Evolutionary conservation across 768 basidiomycete genomes (phyloP).

Genomic region (Suillus weaverae): DNA sequence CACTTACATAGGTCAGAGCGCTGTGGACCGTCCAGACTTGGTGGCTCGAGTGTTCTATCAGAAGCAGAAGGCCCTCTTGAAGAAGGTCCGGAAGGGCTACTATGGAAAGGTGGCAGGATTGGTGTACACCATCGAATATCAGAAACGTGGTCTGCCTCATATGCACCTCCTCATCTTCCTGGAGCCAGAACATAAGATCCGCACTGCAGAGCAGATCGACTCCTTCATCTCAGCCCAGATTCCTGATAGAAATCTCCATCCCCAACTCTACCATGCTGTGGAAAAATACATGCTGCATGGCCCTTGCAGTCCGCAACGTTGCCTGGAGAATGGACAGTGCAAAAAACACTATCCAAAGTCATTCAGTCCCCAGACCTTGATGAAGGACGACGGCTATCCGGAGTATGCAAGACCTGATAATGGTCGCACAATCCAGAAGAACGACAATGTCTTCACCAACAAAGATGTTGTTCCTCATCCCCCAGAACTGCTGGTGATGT

Average conservation of each 20-base stretch:
- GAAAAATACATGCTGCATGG: constrained; percentile 46
- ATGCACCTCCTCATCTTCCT: constrained; percentile 52
- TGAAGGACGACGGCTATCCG: constrained; percentile 44
- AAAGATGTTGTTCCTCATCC: constrained; percentile 43
- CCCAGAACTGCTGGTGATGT: constrained; percentile 37
- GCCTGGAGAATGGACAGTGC: constrained; percentile 28
- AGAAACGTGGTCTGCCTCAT: constrained; percentile 57
- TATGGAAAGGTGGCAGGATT: constrained; percentile 44
- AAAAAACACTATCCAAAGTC: constrained; percentile 38
- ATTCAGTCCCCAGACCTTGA: constrained; percentile 34
- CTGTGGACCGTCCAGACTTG: constrained; percentile 49
- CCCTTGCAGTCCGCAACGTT: constrained; percentile 36
- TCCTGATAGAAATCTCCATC: constrained; percentile 42
- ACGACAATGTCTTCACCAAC: constrained; percentile 33
- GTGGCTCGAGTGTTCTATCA: constrained; percentile 44
- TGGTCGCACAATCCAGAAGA: constrained; percentile 28
- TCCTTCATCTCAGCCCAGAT: constrained; percentile 39
- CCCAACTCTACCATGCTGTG: constrained; percentile 41
- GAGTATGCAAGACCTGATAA: constrained; percentile 36
- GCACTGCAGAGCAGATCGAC: constrained; percentile 40
- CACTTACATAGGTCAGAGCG: constrained; percentile 26
- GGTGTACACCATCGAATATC: constrained; percentile 58
- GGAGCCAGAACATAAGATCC: constrained; percentile 31
- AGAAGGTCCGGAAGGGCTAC: constrained; percentile 44
- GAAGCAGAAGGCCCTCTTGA: constrained; percentile 20